Base-by-base conservation (phyloP, 2,329 filamentous ascomycete genomes). In the Chalaropsis thielavioides region DNA sequence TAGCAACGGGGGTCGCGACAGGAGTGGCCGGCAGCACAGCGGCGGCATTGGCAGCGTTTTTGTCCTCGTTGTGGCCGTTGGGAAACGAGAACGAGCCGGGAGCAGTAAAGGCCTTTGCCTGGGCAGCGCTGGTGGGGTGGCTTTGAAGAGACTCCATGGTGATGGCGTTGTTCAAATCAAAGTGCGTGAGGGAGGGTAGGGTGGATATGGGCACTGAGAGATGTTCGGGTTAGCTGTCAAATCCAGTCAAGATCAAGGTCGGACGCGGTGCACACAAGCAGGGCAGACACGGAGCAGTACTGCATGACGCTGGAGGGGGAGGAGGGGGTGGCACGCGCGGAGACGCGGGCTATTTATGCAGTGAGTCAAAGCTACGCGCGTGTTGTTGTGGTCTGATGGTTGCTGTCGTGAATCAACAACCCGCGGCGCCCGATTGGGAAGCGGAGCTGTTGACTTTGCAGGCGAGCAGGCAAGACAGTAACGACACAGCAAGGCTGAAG, bases 51-150 rank as follows among this genome's bases (percentile, higher is more conserved):
- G 78, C 76, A 54, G 82, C 7, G 15, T 73, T 81, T 76, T 64
- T 62, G 17, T 68, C 68, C 67, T 90, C 92, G 71, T 85, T 85
- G 71, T 86, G 85, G 68, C 87, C 90, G 73, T 89, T 88, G 63
- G 92, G 92, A 76, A 95, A 97, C 68, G 92, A 95, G 71, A 97
- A 82, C 71, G 91, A 96, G 69, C 90, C 89, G 65, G 92, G 89
- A 67, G 90, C 91, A 72, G 92, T 95, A 78, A 97, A 96, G 74
- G 89, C 90, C 82, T 94, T 94, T 69, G 94, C 94, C 83, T 97
- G 92, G 70, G 87, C 84, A 72, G 92, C 92, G 74, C 86, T 97
- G 70, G 88, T 83, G 61, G 94, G 94, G 74, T 97, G 94, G 71
- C 92, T 94, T 73, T 90, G 91, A 72, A 95, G 87, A 72, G 85